Conservation (phyloP, 768 basidiomycete species). For the Boletus sensibilis region DNA sequence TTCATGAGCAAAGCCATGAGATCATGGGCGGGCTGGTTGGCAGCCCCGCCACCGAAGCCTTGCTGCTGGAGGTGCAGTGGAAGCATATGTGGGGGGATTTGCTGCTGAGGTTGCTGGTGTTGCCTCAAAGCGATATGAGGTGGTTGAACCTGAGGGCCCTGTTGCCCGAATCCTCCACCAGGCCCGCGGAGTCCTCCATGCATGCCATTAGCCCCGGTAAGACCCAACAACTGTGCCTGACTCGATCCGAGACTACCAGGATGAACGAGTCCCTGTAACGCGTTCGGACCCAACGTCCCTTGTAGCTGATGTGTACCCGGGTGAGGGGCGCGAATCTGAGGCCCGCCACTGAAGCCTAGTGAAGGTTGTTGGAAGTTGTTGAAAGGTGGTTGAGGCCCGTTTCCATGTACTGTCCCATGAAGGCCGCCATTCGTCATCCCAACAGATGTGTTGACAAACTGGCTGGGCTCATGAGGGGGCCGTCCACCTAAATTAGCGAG, state of each 20-base stretch:
- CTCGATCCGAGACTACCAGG: conserved; percentile 52
- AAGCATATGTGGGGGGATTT: conserved; percentile 52
- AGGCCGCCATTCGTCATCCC: conserved; percentile 48
- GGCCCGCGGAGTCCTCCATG: conserved; percentile 47
- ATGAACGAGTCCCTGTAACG: conserved; percentile 54
- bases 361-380: conserved; percentile 51
- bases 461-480: conserved; percentile 75
- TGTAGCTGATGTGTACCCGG: conserved; percentile 48
- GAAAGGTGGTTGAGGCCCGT: conserved; percentile 49
- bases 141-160: conserved; percentile 32
- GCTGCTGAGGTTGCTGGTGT: conserved; percentile 42
- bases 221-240: conserved; percentile 45
- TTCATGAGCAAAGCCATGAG: conserved; percentile 85
- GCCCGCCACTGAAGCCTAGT: conserved; percentile 42
- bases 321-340: conserved; percentile 51
- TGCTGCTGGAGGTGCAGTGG: conserved; percentile 65
- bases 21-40: conserved; percentile 64
- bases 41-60: conserved; percentile 43
- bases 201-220: conserved; percentile 45
- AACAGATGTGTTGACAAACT: conserved; percentile 46
- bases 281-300: conserved; percentile 44
- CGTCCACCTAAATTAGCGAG: conserved; percentile 80
- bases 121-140: conserved; percentile 34
- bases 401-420: conserved; percentile 47
- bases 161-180: conserved; percentile 41